Percentiles rank a stretch among this genome's conserved stretches.
Conservation (phyloP, 495 filamentous ascomycete species). For the Penicillium paradoxum region DNA sequence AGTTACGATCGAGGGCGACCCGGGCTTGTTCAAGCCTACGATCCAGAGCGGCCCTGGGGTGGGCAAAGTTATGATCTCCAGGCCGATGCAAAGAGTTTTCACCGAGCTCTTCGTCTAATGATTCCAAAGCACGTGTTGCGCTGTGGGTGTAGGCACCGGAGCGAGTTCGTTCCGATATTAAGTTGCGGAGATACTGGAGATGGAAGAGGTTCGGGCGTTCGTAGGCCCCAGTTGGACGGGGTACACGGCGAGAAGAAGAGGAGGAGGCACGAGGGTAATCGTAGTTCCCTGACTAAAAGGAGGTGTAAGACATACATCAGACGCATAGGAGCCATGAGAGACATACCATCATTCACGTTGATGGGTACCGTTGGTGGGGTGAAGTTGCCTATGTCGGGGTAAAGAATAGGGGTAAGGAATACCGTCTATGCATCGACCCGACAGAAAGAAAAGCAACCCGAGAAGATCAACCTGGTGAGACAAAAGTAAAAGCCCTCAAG, state of each 20-base stretch:
- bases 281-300: constrained; percentile 53
- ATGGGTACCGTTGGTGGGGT: neutral
- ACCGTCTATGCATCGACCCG: neutral
- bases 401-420: neutral
- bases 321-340: neutral
- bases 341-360: constrained; percentile 5
- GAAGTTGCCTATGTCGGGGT: neutral
- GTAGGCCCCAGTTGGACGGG: constrained; percentile 18
- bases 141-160: constrained; percentile 40
- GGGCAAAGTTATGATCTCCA: constrained; percentile 22
- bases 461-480: neutral
- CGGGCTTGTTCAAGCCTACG: constrained; percentile 25
- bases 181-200: constrained; percentile 38
- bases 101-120: constrained; percentile 36
- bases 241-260: constrained; percentile 38
- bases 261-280: constrained; percentile 51
- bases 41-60: constrained; percentile 23
- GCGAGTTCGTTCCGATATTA: constrained; percentile 35
- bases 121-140: constrained; percentile 34
- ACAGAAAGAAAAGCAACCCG: neutral
- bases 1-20: constrained; percentile 18
- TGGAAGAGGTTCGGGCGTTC: constrained; percentile 18
- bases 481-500: neutral
- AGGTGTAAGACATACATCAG: constrained; percentile 1
- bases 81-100: constrained; percentile 23